phyloP scores from a whole-genome alignment of 495 filamentous ascomycete species.

The Aspergillus indologenus region DNA sequence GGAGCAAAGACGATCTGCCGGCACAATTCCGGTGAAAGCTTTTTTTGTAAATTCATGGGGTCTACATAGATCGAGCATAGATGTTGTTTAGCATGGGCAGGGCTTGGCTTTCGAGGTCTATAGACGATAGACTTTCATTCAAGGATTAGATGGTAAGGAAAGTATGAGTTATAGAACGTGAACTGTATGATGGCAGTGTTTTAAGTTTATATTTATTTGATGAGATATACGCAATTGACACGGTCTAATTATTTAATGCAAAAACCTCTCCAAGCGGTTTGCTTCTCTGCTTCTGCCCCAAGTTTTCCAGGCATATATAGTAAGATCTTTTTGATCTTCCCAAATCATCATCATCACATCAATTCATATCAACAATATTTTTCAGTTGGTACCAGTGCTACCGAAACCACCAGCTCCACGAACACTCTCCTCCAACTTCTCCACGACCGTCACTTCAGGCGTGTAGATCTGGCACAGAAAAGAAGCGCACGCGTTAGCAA shows the following conservation, averaged over 20 bases:
- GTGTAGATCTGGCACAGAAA: conserved; percentile 67
- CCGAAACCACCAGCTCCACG: conserved; percentile 91
- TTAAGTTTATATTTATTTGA: no score
- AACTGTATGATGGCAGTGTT: no score
- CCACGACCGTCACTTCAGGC: conserved; percentile 82
- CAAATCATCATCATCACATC: conserved; percentile 3
- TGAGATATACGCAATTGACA: no score
- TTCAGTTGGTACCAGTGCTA: conserved; percentile 63
- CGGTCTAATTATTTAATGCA: no score
- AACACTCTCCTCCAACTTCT: conserved; percentile 85
- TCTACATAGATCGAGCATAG: not conserved
- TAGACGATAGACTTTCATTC: not conserved
- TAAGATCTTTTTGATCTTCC: not conserved
- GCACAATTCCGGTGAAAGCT: not conserved
- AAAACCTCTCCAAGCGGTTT: no score
- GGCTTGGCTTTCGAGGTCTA: not conserved
- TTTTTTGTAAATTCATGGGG: not conserved
- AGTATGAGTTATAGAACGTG: no score
- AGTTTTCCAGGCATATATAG: not conserved
- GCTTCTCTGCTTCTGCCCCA: not conserved
- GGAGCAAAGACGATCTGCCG: conserved; percentile 35
- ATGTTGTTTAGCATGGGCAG: not conserved
- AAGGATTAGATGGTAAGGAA: not conserved
- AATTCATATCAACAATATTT: not conserved
- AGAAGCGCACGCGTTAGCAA: conserved; percentile 4